These are phyloP conservation scores for Aspergillus bombycis DNA, from an alignment of 2,329 filamentous ascomycete genomes.

Conservation along the genomic window DNA sequence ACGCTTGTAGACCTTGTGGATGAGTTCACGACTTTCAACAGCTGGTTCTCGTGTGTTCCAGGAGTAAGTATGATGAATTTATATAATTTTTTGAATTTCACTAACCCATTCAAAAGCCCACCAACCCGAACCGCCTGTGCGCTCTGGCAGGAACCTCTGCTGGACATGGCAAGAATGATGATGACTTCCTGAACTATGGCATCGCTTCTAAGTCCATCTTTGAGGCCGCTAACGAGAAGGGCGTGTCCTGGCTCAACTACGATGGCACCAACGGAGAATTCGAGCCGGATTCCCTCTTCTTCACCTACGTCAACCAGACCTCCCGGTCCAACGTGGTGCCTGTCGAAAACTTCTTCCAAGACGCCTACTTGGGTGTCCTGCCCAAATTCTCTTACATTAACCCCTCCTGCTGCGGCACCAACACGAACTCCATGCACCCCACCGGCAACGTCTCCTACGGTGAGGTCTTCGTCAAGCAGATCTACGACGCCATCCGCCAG, in stretches of 20 bases:
- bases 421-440: constrained; percentile 42
- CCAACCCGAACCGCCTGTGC: constrained; percentile 47
- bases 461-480: constrained; percentile 39
- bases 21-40: constrained; percentile 49
- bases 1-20: constrained; percentile 45
- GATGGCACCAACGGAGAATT: constrained; percentile 27
- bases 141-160: constrained; percentile 35
- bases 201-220: constrained; percentile 43
- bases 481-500: constrained; percentile 41
- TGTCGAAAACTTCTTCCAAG: constrained; percentile 38
- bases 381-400: constrained; percentile 42
- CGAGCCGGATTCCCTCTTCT: constrained; percentile 37
- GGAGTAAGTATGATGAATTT: constrained; percentile 39
- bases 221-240: constrained; percentile 39
- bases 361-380: constrained; percentile 35
- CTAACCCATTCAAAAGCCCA: constrained; percentile 35
- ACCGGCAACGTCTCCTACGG: constrained; percentile 40
- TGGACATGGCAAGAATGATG: constrained; percentile 39
- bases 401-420: constrained; percentile 44
- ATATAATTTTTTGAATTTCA: background rate
- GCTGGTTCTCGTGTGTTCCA: constrained; percentile 49
- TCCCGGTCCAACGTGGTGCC: constrained; percentile 32
- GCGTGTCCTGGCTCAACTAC: constrained; percentile 43
- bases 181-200: constrained; percentile 28
- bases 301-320: constrained; percentile 42